Percentiles rank a stretch among this genome's conserved stretches.
Conservation (phyloP, 192 early-diverging fungal genomes). For the Coemansia sp. region DNA sequence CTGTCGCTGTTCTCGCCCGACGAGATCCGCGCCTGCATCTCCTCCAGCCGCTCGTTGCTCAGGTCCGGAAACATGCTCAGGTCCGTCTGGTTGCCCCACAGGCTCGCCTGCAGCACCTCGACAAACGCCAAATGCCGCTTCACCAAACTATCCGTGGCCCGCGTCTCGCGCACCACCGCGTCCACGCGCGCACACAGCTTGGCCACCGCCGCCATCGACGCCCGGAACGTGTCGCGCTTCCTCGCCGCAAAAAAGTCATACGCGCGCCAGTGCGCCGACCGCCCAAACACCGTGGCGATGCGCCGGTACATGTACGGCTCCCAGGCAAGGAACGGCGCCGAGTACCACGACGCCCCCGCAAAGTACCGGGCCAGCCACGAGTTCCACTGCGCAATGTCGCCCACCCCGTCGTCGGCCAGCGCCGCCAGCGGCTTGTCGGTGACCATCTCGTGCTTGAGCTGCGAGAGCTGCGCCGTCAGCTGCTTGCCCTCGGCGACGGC, state of each 20-base stretch:
- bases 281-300: conserved; percentile 58
- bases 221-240: conserved; percentile 66
- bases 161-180: conserved; percentile 25
- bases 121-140: conserved; percentile 54
- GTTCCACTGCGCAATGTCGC: conserved; percentile 69
- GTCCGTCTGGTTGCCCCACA: conserved; percentile 92
- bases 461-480: conserved; percentile 61
- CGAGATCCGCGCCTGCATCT: conserved; percentile 58
- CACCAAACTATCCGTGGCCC: conserved; percentile 4
- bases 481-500: conserved; percentile 59
- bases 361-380: conserved; percentile 54
- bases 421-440: conserved; percentile 53
- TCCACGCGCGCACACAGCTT: conserved; percentile 61
- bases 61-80: conserved; percentile 74
- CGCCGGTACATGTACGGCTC: conserved; percentile 84
- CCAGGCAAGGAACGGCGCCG: conserved; percentile 72
- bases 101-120: conserved; percentile 67
- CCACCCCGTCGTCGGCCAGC: conserved; percentile 49
- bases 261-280: conserved; percentile 55
- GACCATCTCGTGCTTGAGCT: conserved; percentile 72
- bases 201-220: conserved; percentile 61
- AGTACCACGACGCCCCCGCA: conserved; percentile 62
- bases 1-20: conserved; percentile 47
- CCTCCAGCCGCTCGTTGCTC: conserved; percentile 61
- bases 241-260: conserved; percentile 72